These are phyloP conservation scores for Acanthamoeba divionensis DNA, from an alignment of 208 protist species.

Conservation along the genomic window DNA sequence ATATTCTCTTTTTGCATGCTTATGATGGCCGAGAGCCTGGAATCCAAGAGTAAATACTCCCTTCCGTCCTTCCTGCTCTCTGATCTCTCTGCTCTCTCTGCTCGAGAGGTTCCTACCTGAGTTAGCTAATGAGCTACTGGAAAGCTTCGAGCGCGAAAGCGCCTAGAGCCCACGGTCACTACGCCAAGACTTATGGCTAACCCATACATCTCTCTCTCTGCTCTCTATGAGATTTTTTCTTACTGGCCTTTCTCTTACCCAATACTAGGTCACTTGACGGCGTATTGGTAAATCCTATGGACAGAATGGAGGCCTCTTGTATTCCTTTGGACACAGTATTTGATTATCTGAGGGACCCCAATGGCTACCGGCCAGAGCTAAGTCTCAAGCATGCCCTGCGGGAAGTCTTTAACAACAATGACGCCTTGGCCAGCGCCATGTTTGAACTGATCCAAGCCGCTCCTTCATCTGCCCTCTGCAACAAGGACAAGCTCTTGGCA, in stretches of 20 bases:
- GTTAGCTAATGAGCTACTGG: too few species aligned
- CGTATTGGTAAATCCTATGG: not conserved
- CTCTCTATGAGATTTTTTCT: too few species aligned
- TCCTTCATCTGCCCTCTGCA: not conserved
- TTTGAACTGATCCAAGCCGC: not conserved
- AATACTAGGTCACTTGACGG: not conserved
- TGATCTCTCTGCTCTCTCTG: not conserved
- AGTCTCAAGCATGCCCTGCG: not conserved
- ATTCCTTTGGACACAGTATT: slow-evolving; percentile 7
- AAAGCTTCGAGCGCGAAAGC: too few species aligned
- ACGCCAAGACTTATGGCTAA: too few species aligned
- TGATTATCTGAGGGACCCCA: not conserved
- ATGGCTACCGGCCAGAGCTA: not conserved
- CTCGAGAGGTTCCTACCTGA: too few species aligned
- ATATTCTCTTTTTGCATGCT: not conserved
- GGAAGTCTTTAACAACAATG: not conserved
- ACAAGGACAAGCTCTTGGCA: slow-evolving; percentile 15
- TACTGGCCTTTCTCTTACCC: too few species aligned
- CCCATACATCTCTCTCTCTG: too few species aligned
- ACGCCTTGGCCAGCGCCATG: not conserved
- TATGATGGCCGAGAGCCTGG: not conserved
- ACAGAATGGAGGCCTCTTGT: not conserved
- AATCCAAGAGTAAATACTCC: not conserved
- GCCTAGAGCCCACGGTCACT: too few species aligned
- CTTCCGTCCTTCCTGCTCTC: not conserved